Evolutionary conservation across 2,329 filamentous ascomycete species (phyloP), one percentile per base, ranked within the genome.

Genomic region (Colletotrichum sp.): DNA sequence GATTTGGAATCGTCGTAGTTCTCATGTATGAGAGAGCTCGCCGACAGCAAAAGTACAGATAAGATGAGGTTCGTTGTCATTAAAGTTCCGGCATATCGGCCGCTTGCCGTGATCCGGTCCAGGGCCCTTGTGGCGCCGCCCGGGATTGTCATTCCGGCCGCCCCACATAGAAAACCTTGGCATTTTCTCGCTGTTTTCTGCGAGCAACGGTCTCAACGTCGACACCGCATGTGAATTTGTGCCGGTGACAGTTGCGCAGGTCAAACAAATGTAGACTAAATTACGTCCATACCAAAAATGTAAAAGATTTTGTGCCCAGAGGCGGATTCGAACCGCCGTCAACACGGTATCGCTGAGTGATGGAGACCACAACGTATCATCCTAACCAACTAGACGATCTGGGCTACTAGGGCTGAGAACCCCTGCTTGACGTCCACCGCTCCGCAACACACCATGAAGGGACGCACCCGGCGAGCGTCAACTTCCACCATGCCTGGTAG

Each of bases 301-400:
- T 2, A 69, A 69, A 69, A 62, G 18, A 9, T 3, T n/a, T 13
- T 55, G 10, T 74, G 73, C 73, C 69, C 73, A 75, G 73, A 75
- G 73, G 73, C 73, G 73, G 73, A 75, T 75, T 75, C 73, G 73
- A 75, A 75, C 73, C 73, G 73, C 73, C 73, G 73, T 75, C 73
- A 75, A 75, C 73, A 75, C 73, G 73, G 73, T 36, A 66, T 60
- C 63, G 69, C 52, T 75, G 68, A 36, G 70, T 75, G 32, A 71
- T 30, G 49, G 55, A 72, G 68, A 75, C 73, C 73, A 75, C 73
- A 75, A 75, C 73, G 73, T 75, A 76, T 76, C 73, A 76, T 76
- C 73, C 73, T 76, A 76, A 76, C 73, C 73, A 76, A 76, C 73
- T 76, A 76, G 73, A 76, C 73, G 73, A 76, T 76, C 73, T 76